A percentile compares a stretch with the other conserved stretches of the same genome.
Conservation (phyloP, 2,329 filamentous ascomycete species). For the Pezicula radicicola region DNA sequence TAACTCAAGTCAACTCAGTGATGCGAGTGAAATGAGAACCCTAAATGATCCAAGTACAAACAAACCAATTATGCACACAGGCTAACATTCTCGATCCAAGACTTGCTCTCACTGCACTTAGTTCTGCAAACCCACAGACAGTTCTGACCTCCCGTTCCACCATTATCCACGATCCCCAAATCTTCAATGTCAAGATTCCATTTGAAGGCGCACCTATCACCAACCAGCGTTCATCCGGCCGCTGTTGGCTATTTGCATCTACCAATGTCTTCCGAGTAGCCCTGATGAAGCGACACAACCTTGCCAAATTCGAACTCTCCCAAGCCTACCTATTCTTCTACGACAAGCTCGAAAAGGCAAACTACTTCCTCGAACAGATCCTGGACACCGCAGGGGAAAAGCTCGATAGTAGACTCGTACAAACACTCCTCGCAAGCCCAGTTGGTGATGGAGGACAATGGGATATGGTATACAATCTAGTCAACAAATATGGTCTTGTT, state of each 20-base stretch:
- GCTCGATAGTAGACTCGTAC: conserved; percentile 70
- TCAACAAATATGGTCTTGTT: conserved; percentile 84
- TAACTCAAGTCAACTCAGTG: too few relatives aligned
- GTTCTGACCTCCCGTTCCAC: conserved; percentile 64
- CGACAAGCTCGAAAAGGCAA: conserved; percentile 91
- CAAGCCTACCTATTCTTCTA: conserved; percentile 89
- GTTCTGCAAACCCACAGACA: conserved; percentile 60
- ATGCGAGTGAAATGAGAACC: too few relatives aligned
- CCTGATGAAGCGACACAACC: conserved; percentile 77
- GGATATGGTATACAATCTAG: conserved; percentile 88
- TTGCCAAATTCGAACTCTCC: conserved; percentile 79
- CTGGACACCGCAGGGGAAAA: conserved; percentile 70
- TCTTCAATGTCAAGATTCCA: conserved; percentile 81
- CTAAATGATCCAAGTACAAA: too few relatives aligned
- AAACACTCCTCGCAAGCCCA: conserved; percentile 63
- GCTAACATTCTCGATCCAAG: conserved; percentile 34
- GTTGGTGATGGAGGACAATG: conserved; percentile 84
- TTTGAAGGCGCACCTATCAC: conserved; percentile 81
- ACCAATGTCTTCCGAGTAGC: conserved; percentile 92
- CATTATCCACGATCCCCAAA: conserved; percentile 67
- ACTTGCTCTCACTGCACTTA: conserved; percentile 72
- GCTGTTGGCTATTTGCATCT: conserved; percentile 89
- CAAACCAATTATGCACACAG: not conserved
- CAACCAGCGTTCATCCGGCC: conserved; percentile 76
- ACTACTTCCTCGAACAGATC: conserved; percentile 84